Conservation (phyloP, 495 filamentous ascomycete species). For the Penicillium daleae region DNA sequence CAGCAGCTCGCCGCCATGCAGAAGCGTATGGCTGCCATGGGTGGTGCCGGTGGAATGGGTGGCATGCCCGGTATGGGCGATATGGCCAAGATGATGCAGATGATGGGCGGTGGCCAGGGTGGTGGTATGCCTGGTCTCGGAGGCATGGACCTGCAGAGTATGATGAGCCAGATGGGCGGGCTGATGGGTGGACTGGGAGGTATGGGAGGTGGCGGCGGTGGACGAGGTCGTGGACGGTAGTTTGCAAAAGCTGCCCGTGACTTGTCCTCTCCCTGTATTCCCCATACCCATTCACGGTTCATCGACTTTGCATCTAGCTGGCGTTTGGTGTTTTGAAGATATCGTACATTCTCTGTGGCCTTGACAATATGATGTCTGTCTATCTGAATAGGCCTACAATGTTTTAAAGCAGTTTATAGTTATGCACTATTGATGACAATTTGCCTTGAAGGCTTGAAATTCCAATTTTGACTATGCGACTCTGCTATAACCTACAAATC, state of each 20-base stretch:
- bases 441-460: neutral
- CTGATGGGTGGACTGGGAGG: constrained; percentile 64
- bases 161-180: constrained; percentile 83
- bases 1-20: constrained; percentile 99
- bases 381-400: constrained; percentile 10
- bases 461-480: neutral
- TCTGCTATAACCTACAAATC: neutral
- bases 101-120: constrained; percentile 55
- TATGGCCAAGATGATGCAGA: constrained; percentile 85
- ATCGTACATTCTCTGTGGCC: constrained; percentile 23
- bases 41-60: constrained; percentile 60
- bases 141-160: constrained; percentile 78
- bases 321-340: constrained; percentile 34
- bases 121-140: constrained; percentile 58
- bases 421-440: neutral
- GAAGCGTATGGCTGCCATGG: constrained; percentile 90
- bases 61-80: constrained; percentile 62
- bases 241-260: neutral
- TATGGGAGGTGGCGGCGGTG: constrained; percentile 40
- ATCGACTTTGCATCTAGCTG: constrained; percentile 35
- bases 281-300: constrained; percentile 21
- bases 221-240: constrained; percentile 47
- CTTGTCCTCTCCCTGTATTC: constrained; percentile 6
- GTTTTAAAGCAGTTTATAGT: constrained; percentile 7
- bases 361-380: constrained; percentile 19